Percentiles rank a stretch among this genome's conserved stretches.
phyloP scores from a whole-genome alignment of 2,329 filamentous ascomycete species.

The Endothia cerciana region DNA sequence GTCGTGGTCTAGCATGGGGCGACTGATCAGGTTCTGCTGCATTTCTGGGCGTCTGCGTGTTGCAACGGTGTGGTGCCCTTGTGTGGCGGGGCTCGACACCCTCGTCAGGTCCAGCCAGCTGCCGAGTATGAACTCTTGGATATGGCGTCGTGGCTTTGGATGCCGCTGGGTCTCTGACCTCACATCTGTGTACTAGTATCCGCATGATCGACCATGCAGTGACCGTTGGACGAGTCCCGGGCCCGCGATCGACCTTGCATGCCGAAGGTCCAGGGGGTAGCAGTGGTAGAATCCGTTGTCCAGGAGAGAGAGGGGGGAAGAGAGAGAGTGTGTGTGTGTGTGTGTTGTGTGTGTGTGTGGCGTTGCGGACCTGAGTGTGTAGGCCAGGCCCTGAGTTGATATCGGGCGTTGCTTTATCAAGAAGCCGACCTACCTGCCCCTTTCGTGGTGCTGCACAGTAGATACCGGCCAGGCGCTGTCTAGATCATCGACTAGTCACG shows the following conservation, averaged over 20 bases:
- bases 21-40: background rate
- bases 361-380: background rate
- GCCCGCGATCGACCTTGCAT: conserved; percentile 16
- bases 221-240: background rate
- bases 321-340: background rate
- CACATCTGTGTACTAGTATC: background rate
- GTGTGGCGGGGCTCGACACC: background rate
- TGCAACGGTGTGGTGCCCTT: background rate
- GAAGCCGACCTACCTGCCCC: conserved; percentile 16
- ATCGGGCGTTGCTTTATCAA: conserved; percentile 14
- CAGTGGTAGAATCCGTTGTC: background rate
- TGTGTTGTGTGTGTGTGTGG: background rate
- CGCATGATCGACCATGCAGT: conserved; percentile 9
- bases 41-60: conserved; percentile 2
- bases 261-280: background rate
- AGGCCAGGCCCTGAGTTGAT: background rate
- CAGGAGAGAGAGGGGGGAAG: background rate
- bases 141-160: background rate
- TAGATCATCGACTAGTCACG: background rate
- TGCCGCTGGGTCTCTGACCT: background rate
- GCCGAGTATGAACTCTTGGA: background rate
- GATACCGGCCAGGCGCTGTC: conserved; percentile 4
- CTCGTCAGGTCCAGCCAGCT: background rate
- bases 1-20: background rate
- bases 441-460: conserved; percentile 6